phyloP scores from a whole-genome alignment of 352 stramenopile genomes.

The Pythium grandisporangium region DNA sequence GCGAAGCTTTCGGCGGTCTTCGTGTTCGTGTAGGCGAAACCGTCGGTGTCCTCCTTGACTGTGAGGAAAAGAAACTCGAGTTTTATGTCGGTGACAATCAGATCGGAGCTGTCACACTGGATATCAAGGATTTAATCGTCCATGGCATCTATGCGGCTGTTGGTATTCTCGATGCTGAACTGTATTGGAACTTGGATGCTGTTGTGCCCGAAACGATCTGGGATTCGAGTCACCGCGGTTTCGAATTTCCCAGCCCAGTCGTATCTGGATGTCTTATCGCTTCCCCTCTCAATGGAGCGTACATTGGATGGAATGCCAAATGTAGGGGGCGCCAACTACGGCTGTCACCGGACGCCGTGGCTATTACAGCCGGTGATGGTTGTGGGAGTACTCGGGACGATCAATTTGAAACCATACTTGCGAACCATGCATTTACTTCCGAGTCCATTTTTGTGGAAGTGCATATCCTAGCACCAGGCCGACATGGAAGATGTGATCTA shows the following conservation, averaged over 20 bases:
- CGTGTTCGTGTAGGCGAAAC: conserved; percentile 22
- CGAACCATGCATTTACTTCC: conserved; percentile 37
- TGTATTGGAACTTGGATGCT: conserved; percentile 55
- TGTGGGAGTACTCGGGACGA: conserved; percentile 29
- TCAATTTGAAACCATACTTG: conserved; percentile 46
- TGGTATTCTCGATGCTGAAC: conserved; percentile 42
- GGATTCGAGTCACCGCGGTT: conserved; percentile 25
- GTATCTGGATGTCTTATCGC: conserved; percentile 60
- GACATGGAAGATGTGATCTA: conserved; percentile 29
- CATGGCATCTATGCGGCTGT: conserved; percentile 44
- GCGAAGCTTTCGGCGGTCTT: conserved; percentile 10
- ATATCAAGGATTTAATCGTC: conserved; percentile 4
- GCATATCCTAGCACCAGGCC: conserved; percentile 36
- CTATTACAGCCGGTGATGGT: conserved; percentile 44
- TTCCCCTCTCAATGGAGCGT: conserved; percentile 40
- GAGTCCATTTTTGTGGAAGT: conserved; percentile 53
- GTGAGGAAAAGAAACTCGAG: conserved; percentile 50
- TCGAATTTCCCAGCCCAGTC: conserved; percentile 46
- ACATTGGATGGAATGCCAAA: conserved; percentile 55
- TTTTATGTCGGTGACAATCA: conserved; percentile 37
- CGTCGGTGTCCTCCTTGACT: conserved; percentile 55
- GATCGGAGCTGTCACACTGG: conserved; percentile 22
- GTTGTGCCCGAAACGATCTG: conserved; percentile 54
- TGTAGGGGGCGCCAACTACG: conserved; percentile 40
- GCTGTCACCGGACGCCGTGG: conserved; percentile 35